These are phyloP conservation scores for Hansfordia pulvinata DNA, from an alignment of 2,329 filamentous ascomycete species.

Conservation along the genomic window DNA sequence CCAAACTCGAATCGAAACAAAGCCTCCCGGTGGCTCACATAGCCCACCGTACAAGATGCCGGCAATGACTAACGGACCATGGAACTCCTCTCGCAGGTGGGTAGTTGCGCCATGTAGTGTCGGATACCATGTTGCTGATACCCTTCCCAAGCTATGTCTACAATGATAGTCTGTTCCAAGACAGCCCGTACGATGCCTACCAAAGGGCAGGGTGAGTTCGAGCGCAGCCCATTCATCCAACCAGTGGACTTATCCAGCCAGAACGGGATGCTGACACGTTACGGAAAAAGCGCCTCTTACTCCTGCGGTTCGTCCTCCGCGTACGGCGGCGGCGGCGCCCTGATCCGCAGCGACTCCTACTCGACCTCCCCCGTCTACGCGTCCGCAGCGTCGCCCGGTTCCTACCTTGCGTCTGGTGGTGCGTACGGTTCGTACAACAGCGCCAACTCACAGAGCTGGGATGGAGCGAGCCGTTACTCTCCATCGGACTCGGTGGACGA, in stretches of 20 bases:
- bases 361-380: conserved; percentile 24
- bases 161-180: conserved; percentile 14
- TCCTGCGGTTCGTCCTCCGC: conserved; percentile 19
- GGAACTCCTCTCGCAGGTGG: conserved; percentile 40
- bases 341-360: too few species aligned
- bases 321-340: too few species aligned
- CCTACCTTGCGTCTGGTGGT: too few species aligned
- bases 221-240: too few species aligned
- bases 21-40: conserved; percentile 19
- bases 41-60: conserved; percentile 33
- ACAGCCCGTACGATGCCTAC: conserved; percentile 13
- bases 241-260: too few species aligned
- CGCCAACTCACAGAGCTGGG: conserved; percentile 29
- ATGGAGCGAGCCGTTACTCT: conserved; percentile 35
- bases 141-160: conserved; percentile 15
- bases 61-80: conserved; percentile 31
- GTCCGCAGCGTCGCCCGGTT: conserved; percentile 27
- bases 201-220: too few species aligned
- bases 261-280: too few species aligned
- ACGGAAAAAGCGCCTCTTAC: too few species aligned
- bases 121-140: too few species aligned
- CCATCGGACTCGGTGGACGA: conserved; percentile 46
- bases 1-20: too few species aligned
- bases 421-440: conserved; percentile 26
- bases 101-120: too few species aligned